phyloP scores from a whole-genome alignment of 257 asterid genomes.

The Solanum paucissectum region DNA sequence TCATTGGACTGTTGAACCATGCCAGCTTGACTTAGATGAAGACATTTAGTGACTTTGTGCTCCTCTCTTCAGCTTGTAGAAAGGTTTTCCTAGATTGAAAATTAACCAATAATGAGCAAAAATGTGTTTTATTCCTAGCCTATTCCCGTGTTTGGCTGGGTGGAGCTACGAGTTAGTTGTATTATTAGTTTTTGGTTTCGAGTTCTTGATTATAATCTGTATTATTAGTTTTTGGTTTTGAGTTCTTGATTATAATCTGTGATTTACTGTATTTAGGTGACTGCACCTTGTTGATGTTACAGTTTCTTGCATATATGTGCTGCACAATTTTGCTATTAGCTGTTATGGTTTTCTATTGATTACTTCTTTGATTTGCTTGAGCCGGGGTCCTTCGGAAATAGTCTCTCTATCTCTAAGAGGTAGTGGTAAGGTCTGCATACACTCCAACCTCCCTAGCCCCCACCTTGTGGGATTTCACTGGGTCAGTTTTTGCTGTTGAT shows the following conservation, averaged over 20 bases:
- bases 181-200: too few species aligned
- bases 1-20: not conserved
- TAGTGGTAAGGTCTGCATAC: rapidly evolving
- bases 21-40: not conserved
- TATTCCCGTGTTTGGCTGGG: not conserved
- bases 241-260: not conserved
- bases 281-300: not conserved
- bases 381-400: rapidly evolving
- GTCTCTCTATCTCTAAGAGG: too few species aligned
- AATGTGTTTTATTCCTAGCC: not conserved
- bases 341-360: not conserved
- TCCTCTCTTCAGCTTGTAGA: not conserved
- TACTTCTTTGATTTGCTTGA: not conserved
- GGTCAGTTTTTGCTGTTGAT: too few species aligned
- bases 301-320: not conserved
- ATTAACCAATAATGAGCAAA: not conserved
- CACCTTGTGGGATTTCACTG: not conserved
- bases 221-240: not conserved
- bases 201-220: too few species aligned
- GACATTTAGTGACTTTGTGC: not conserved
- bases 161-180: not conserved
- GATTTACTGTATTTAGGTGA: not conserved
- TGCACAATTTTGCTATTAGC: not conserved
- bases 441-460: not conserved
- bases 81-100: not conserved